These are phyloP conservation scores for Pelargonium nanum DNA, from an alignment of 345 rosid genomes.

Conservation along the genomic window DNA sequence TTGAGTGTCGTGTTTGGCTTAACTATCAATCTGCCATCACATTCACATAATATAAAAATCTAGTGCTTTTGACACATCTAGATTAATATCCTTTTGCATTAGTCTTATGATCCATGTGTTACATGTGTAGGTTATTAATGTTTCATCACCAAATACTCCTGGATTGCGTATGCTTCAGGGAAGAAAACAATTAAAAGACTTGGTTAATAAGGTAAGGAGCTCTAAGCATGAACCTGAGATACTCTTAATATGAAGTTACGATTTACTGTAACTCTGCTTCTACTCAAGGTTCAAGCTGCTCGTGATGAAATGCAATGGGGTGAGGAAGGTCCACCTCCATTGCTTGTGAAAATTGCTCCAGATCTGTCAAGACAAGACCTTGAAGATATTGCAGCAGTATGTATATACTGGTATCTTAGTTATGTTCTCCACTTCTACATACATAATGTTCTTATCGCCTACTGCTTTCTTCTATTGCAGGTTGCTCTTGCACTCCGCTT, in stretches of 20 bases:
- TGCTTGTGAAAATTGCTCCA: slow-evolving; percentile 95
- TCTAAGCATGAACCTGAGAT: neutral
- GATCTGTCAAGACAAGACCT: slow-evolving; percentile 91
- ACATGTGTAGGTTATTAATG: slow-evolving; percentile 95
- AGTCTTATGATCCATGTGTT: too few species aligned
- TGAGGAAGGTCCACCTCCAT: slow-evolving; percentile 96
- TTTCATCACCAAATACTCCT: slow-evolving; percentile 95
- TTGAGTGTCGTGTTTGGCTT: too few species aligned
- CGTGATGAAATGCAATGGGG: slow-evolving; percentile 99
- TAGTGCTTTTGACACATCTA: too few species aligned
- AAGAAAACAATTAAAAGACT: slow-evolving; percentile 86
- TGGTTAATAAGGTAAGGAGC: slow-evolving; percentile 67
- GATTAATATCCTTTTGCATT: too few species aligned
- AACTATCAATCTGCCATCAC: too few species aligned
- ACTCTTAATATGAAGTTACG: slow-evolving; percentile 6
- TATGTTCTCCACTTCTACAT: neutral
- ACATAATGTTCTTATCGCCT: neutral
- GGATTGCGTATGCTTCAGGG: slow-evolving; percentile 96
- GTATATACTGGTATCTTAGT: slow-evolving; percentile 11
- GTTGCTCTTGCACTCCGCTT: slow-evolving; percentile 89
- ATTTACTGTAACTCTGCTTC: slow-evolving; percentile 6
- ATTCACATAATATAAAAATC: too few species aligned
- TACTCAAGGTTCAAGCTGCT: slow-evolving; percentile 82
- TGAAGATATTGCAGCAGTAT: slow-evolving; percentile 93
- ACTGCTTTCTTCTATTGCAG: slow-evolving; percentile 34